These are phyloP conservation scores for Hamamelis virginiana DNA, from an alignment of 164 flowering plant species.

Conservation along the genomic window DNA sequence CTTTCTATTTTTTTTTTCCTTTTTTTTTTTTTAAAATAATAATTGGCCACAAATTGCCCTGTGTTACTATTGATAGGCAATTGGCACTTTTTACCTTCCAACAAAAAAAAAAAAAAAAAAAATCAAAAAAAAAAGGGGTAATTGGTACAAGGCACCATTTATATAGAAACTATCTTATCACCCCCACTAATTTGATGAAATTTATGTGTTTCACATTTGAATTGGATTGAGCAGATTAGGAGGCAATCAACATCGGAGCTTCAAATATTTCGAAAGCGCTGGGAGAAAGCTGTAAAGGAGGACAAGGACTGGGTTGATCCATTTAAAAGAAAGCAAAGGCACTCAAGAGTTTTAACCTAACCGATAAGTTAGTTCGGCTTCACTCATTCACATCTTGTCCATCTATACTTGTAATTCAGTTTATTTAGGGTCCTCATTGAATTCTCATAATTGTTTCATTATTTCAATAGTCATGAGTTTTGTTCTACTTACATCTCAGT, in stretches of 20 bases:
- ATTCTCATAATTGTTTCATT: constrained; percentile 15
- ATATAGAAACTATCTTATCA: too few species aligned
- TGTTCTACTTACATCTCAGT: neutral
- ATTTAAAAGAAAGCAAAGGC: constrained; percentile 23
- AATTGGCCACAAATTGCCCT: too few species aligned
- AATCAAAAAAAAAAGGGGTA: too few species aligned
- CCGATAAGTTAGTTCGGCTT: neutral
- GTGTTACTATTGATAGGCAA: too few species aligned
- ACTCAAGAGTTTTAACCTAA: neutral
- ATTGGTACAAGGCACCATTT: too few species aligned
- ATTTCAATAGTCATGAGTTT: constrained; percentile 2
- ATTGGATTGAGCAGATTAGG: constrained; percentile 56
- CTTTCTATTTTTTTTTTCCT: neutral
- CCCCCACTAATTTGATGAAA: neutral
- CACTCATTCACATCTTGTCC: neutral
- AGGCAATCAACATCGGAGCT: constrained; percentile 85
- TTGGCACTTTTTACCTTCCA: neutral
- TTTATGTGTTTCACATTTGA: neutral
- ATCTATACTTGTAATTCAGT: constrained; percentile 18
- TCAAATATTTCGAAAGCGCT: constrained; percentile 54
- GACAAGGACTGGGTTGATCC: constrained; percentile 87
- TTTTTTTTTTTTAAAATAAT: neutral
- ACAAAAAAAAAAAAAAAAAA: neutral
- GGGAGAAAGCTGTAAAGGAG: constrained; percentile 71
- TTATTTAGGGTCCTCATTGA: neutral